Evolutionary conservation across 805 yeast species (phyloP).

Genomic region (Candida xiaguanensis): DNA sequence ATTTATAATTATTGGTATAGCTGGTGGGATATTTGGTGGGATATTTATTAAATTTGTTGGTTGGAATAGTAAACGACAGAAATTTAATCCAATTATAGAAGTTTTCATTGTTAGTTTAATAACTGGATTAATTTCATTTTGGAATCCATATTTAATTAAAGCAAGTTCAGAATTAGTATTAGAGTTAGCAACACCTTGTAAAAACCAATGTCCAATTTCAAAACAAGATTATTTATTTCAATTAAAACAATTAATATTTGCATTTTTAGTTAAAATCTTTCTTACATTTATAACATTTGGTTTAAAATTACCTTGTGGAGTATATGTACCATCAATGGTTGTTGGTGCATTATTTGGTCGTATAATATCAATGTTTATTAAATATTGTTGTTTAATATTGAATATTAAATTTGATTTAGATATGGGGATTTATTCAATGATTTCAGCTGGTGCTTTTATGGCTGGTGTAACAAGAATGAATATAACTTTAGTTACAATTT

Average conservation of each 20-base stretch:
- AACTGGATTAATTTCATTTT: constrained; percentile 46
- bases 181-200: constrained; percentile 51
- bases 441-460: constrained; percentile 56
- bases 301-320: constrained; percentile 55
- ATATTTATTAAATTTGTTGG: constrained; percentile 42
- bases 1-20: constrained; percentile 45
- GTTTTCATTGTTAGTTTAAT: constrained; percentile 41
- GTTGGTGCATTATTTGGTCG: constrained; percentile 60
- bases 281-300: constrained; percentile 56
- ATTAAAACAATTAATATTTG: constrained; percentile 31
- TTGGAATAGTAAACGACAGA: constrained; percentile 44
- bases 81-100: constrained; percentile 41
- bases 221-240: constrained; percentile 26
- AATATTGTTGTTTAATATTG: constrained; percentile 12
- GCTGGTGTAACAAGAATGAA: constrained; percentile 57
- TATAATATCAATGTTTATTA: constrained; percentile 41
- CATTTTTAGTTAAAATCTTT: constrained; percentile 41
- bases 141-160: constrained; percentile 47
- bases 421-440: constrained; percentile 50
- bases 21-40: constrained; percentile 56
- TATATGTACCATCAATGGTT: constrained; percentile 63
- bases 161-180: constrained; percentile 48
- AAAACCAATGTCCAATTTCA: constrained; percentile 24
- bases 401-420: constrained; percentile 29
- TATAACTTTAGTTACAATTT: constrained; percentile 47